Evolutionary conservation across 108 stramenopile species (phyloP), one percentile per base, ranked within the genome.

Genomic region (Mayamaea pseudoterrestris): DNA sequence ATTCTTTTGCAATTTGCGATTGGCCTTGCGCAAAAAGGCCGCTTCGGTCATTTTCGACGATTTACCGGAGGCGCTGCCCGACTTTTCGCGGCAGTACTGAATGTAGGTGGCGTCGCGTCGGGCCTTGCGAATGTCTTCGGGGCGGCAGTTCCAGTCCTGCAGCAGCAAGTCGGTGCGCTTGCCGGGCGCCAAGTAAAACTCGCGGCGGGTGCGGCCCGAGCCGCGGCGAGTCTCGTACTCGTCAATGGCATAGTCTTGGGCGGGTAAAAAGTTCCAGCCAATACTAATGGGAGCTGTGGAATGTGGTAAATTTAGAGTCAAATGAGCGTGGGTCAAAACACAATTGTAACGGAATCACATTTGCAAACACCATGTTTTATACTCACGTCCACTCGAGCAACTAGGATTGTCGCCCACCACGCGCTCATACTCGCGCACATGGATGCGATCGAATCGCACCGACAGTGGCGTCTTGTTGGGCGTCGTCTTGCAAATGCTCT

Each of bases 351-450:
- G 12, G 12, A 34, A 34, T 8, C 32, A 8, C 32, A 34, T 12
- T 34, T 41, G 41, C n/a, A 14, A 11, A 41, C 9, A 11, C n/a
- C n/a, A 41, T 14, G 9, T 41, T 28, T 27, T 8, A 21, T 16
- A 65, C 69, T 50, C 55, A 65, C 63, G 56, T 53, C 82, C 82
- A 47, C 47, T 42, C 7, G 66, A 65, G 27, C 73, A 65, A 30
- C 63, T 63, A 36, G 88, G 88, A 60, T 90, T 90, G 49, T 90
- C 83, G 18, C 79, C 80, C 1, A 84, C 65, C 13, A 68, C 41
- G 12, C 80, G 69, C 58, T 82, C 80, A 63, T 79, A 84, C 41
- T 80, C 76, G 32, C 88, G 73, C 9, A 90, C 62, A 39, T 62
- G 46, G 26, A 90, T 71, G 13, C 48, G 12, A 21, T 27, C 47